Conservation (phyloP, 2,329 filamentous ascomycete genomes). For the Cephalotrichum gorgonifer region DNA sequence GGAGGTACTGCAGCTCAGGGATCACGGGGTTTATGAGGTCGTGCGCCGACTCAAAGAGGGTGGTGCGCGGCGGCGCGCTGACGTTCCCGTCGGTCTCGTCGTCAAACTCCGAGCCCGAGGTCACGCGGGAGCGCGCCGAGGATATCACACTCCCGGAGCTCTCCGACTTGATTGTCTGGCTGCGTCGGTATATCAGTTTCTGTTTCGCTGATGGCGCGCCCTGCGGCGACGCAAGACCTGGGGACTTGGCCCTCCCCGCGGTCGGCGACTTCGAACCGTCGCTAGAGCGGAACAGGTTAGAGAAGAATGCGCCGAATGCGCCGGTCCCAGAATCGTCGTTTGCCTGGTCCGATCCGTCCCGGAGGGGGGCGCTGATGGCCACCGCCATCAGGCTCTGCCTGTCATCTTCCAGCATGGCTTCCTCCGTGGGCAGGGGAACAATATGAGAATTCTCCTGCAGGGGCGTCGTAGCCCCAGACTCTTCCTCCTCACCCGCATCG, state of each 20-base stretch:
- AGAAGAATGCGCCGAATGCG: conserved; percentile 22
- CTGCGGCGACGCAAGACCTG: no score
- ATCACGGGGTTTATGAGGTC: conserved; percentile 86
- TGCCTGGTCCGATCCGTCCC: conserved; percentile 12
- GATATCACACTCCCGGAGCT: conserved; percentile 18
- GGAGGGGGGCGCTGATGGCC: conserved; percentile 16
- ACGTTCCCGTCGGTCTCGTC: conserved; percentile 31
- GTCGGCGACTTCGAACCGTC: conserved; percentile 20
- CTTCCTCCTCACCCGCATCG: conserved; percentile 17
- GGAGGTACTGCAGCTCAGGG: conserved; percentile 69
- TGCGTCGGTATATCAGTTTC: conserved; percentile 63
- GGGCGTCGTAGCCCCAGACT: conserved; percentile 18
- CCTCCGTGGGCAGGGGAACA: conserved; percentile 60
- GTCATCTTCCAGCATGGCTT: conserved; percentile 60
- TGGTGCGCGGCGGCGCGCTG: conserved; percentile 74
- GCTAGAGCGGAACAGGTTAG: conserved; percentile 56
- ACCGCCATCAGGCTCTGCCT: conserved; percentile 42
- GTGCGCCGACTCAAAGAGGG: conserved; percentile 88
- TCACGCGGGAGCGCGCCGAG: conserved; percentile 28
- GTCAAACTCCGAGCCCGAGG: conserved; percentile 37
- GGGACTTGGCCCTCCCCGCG: no score
- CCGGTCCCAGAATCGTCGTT: not conserved
- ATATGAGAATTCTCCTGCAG: conserved; percentile 33
- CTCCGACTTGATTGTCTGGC: conserved; percentile 57
- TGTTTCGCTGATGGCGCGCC: conserved; percentile 40